Evolutionary conservation across 768 basidiomycete species (phyloP).

Genomic region (Calvatia gigantea): DNA sequence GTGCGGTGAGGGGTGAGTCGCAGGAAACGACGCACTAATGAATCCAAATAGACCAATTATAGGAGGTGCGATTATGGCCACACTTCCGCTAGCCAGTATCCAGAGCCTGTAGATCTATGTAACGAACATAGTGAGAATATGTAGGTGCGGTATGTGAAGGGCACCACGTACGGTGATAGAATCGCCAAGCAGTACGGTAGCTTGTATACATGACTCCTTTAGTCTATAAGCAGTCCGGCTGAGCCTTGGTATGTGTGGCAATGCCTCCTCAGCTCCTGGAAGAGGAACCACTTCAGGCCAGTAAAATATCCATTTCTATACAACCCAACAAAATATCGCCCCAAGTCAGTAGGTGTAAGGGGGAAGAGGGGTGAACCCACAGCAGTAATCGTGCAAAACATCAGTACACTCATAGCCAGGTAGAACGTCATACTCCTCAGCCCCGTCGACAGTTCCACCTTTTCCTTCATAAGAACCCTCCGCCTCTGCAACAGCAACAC

Average conservation of each 20-base stretch:
- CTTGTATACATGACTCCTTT: neutral
- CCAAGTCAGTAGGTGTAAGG: neutral
- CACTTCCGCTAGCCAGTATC: neutral
- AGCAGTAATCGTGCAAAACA: neutral
- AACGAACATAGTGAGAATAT: no score
- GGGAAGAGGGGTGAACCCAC: neutral
- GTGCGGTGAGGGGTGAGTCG: no score
- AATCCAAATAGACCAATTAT: neutral
- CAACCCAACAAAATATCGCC: no score
- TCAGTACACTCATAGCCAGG: neutral
- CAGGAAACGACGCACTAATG: neutral
- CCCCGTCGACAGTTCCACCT: neutral
- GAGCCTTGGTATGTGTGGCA: neutral
- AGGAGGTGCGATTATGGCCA: neutral
- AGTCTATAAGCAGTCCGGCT: neutral
- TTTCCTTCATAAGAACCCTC: neutral
- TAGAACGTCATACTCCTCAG: neutral
- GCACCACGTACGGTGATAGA: neutral
- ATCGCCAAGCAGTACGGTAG: neutral
- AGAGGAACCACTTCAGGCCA: constrained; percentile 1
- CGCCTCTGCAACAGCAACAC: neutral
- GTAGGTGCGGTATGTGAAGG: no score
- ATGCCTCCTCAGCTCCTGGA: neutral
- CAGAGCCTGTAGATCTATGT: constrained; percentile 4
- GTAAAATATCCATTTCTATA: constrained; percentile 1